Percentiles rank a stretch among this genome's conserved stretches.
These are phyloP conservation scores for Fraxinus latifolia DNA, from an alignment of 305 asterid species.

Conservation along the genomic window DNA sequence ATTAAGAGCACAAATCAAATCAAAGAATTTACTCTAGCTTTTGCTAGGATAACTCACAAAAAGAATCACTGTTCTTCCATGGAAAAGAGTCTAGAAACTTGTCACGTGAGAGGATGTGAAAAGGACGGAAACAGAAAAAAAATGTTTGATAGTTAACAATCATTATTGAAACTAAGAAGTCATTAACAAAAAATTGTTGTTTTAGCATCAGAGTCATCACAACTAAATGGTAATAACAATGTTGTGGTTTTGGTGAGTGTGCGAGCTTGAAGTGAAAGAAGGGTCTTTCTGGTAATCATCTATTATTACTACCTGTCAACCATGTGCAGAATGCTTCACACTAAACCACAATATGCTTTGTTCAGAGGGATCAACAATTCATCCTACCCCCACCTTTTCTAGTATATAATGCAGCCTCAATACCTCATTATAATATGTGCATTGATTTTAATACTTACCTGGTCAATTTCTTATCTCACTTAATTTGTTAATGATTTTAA, in stretches of 20 bases:
- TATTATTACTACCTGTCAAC: not conserved
- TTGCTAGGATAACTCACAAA: not conserved
- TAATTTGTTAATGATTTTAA: not conserved
- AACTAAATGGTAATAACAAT: not conserved
- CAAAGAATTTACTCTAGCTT: not conserved
- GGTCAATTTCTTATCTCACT: not conserved
- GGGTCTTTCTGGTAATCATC: not conserved
- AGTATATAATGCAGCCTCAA: not conserved
- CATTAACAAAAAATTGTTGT: not conserved
- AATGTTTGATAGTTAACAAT: not conserved
- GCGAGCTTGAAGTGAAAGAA: not conserved
- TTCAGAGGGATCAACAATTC: not conserved
- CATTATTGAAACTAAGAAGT: not conserved
- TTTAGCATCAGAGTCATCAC: not conserved
- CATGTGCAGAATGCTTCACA: not conserved
- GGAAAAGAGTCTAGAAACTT: not conserved
- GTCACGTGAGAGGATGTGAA: not conserved
- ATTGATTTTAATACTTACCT: not conserved
- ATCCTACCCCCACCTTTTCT: not conserved
- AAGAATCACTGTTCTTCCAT: not conserved
- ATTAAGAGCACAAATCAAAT: not conserved
- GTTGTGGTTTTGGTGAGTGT: not conserved
- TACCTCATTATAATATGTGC: not conserved
- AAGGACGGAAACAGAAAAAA: not conserved
- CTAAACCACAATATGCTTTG: not conserved